A percentile compares a stretch with the other conserved stretches of the same genome.
Conservation (phyloP, 2,329 filamentous ascomycete species). For the Leptographium radiaticola region DNA sequence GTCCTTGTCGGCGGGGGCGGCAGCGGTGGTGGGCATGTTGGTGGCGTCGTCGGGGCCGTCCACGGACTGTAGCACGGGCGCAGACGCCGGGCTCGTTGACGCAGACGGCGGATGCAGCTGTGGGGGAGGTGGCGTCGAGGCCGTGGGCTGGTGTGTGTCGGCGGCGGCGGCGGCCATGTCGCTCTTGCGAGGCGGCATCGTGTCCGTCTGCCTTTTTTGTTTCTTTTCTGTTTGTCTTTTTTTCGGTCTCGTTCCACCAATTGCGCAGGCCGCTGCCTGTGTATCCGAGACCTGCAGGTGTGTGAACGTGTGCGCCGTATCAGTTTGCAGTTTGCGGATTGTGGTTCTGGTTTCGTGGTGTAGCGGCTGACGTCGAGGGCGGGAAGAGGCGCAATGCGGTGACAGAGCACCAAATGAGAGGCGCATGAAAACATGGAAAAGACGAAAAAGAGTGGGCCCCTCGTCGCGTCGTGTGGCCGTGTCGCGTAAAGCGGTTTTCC, state of each 20-base stretch:
- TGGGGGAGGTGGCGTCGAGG: background rate
- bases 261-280: too few relatives aligned
- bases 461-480: slow-evolving; percentile 1
- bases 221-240: too few relatives aligned
- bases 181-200: slow-evolving; percentile 44
- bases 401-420: too few relatives aligned
- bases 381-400: background rate
- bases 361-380: background rate
- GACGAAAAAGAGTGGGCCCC: background rate
- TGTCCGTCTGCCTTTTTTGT: background rate
- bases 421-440: background rate
- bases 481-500: slow-evolving; percentile 7
- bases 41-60: background rate
- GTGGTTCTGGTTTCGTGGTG: too few relatives aligned
- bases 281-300: too few relatives aligned
- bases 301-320: too few relatives aligned
- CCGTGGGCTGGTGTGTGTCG: background rate
- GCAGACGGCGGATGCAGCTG: background rate
- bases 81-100: background rate
- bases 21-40: background rate
- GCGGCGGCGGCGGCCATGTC: slow-evolving; percentile 17
- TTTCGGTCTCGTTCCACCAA: too few relatives aligned
- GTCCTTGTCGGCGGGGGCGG: background rate
- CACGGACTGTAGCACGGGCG: background rate
- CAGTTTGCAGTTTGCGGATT: too few relatives aligned